A percentile compares a stretch with the other conserved stretches of the same genome.
phyloP scores from a whole-genome alignment of 805 yeast species.

The Grigorovia humatica region DNA sequence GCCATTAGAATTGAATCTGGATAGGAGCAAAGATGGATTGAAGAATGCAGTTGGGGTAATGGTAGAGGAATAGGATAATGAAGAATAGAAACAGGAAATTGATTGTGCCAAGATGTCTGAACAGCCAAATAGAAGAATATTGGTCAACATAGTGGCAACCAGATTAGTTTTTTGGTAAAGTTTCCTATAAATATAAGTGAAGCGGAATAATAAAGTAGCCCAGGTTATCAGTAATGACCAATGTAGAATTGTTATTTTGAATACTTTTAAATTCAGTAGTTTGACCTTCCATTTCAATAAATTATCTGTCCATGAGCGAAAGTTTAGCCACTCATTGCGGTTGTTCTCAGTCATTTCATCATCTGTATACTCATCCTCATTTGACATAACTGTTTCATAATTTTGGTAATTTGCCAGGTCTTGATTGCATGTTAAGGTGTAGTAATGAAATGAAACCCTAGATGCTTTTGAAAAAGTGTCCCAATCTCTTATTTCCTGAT shows the following conservation, averaged over 20 bases:
- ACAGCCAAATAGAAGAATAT: slow-evolving; percentile 73
- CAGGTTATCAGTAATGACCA: slow-evolving; percentile 41
- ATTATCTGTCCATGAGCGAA: not conserved
- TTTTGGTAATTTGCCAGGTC: not conserved
- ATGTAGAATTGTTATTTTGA: slow-evolving; percentile 48
- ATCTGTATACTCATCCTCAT: not conserved
- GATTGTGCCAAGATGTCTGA: slow-evolving; percentile 87
- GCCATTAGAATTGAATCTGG: slow-evolving; percentile 13
- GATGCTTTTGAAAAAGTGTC: not conserved
- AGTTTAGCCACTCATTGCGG: not conserved
- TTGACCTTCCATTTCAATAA: not conserved
- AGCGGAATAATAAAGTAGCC: slow-evolving; percentile 38
- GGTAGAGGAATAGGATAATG: not conserved
- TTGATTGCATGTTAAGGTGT: not conserved
- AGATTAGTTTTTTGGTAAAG: slow-evolving; percentile 56
- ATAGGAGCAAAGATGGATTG: slow-evolving; percentile 3
- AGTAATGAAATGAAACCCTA: not conserved
- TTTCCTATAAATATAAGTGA: slow-evolving; percentile 48
- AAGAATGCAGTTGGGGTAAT: not conserved
- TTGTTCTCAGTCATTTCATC: not conserved
- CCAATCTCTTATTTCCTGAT: not conserved
- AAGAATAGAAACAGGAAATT: slow-evolving; percentile 32
- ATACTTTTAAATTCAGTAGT: slow-evolving; percentile 13
- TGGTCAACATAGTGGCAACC: slow-evolving; percentile 72
- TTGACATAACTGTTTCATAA: not conserved